A percentile compares a stretch with the other conserved stretches of the same genome.
Evolutionary conservation across 2,329 filamentous ascomycete genomes (phyloP).

Genomic region (Paecilomyces variotii): DNA sequence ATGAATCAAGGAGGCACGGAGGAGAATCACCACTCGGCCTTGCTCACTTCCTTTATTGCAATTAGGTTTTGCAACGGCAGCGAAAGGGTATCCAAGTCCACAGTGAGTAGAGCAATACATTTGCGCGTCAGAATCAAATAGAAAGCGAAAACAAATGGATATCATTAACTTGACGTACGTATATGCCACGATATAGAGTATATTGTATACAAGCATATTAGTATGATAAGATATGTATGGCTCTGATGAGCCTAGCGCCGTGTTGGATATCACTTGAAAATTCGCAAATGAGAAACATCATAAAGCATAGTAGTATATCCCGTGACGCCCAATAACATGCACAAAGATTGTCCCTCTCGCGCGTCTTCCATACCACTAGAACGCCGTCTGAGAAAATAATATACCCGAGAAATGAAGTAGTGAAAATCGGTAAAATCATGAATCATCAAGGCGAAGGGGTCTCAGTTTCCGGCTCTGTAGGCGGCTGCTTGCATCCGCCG

Average conservation of each 20-base stretch:
- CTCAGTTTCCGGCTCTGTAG: slow-evolving; percentile 20
- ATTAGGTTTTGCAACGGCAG: no score
- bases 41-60: no score
- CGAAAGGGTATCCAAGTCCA: background rate
- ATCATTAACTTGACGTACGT: background rate
- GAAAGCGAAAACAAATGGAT: background rate
- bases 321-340: background rate
- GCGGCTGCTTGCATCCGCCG: slow-evolving; percentile 64
- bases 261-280: background rate
- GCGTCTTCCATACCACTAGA: background rate
- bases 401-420: background rate
- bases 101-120: background rate
- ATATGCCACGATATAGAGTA: background rate
- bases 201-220: background rate
- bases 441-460: background rate
- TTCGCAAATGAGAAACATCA: background rate
- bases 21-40: background rate
- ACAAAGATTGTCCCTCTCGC: background rate
- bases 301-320: background rate
- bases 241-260: background rate
- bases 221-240: background rate
- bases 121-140: background rate
- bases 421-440: background rate
- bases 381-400: background rate
- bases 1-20: no score